Evolutionary conservation across 257 asterid species (phyloP).

Genomic region (Solanum ossicruentum): DNA sequence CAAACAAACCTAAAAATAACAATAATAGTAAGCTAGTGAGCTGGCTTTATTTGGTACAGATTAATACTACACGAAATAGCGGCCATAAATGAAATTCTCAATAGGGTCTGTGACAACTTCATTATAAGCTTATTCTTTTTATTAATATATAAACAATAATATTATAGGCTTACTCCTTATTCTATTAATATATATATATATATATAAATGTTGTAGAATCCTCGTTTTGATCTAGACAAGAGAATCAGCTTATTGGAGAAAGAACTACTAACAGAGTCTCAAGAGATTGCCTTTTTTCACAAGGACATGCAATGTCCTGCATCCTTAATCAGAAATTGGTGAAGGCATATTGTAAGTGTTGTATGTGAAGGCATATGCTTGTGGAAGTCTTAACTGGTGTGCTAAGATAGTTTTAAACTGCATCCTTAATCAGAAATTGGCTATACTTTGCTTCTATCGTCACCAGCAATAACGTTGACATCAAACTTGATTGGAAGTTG

Average conservation of each 20-base stretch:
- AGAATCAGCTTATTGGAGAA: conserved; percentile 45
- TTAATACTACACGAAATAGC: not conserved
- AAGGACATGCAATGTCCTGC: conserved; percentile 86
- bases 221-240: conserved; percentile 10
- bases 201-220: no score
- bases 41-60: not conserved
- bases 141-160: no score
- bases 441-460: not conserved
- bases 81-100: not conserved
- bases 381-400: not conserved
- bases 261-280: conserved; percentile 26
- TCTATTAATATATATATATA: no score
- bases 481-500: no score
- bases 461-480: not conserved
- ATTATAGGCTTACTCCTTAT: no score
- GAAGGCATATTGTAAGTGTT: conserved; percentile 62
- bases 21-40: not conserved
- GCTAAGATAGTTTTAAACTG: not conserved
- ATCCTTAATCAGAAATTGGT: no score
- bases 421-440: not conserved
- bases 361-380: not conserved
- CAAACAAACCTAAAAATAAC: not conserved
- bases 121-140: no score
- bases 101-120: not conserved
- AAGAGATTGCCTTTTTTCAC: conserved; percentile 75